Evolutionary conservation across 148 eudicot genomes (phyloP), one percentile per base, ranked within the genome.

Genomic region (Camellia granthamiana): DNA sequence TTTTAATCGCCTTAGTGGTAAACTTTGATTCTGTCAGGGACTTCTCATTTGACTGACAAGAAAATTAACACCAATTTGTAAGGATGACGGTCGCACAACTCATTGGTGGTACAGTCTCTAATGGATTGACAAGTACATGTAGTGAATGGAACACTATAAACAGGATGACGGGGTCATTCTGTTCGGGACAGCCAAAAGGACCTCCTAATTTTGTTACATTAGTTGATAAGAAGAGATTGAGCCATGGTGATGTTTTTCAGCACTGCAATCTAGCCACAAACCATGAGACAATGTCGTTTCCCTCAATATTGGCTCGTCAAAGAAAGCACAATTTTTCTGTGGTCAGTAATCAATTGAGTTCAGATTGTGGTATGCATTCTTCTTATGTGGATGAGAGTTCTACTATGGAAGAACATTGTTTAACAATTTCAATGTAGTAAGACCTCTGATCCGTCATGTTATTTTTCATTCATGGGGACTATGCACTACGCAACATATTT

Each of bases 321-420:
- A 83, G 89, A 78, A 91, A 83, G 81, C 78, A 73, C 18, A 63
- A 78, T 43, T 79, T 74, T 75, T 76, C 82, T 54, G 79, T 78
- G 61, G 44, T 72, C 15, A 47, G 74, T 72, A 77, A 80, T 74
- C 77, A 66, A 51, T 80, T 85, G 52, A 83, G 85, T 78, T 84
- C 93, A 58, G 92, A 89, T 78, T 74, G 82, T 78, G 84, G 83
- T 30, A 47, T 87, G 75, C 84, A 83, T 59, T 76, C 89, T 43
- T 87, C 83, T 79, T 83, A 91, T 72, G 81, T 74, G 79, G 94
- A 90, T 59, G 90, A 83, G 46, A 85, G 59, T 66, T 77, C 47
- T 78, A 72, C 67, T 38, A 19, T 63, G 52, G 86, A 84, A 51
- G 85, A 83, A 23, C 9, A 62, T 13, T 44, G 0, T 65, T 68